Evolutionary conservation across 1,284 basidiomycete species (phyloP).

Genomic region (Trichosporon asahii): DNA sequence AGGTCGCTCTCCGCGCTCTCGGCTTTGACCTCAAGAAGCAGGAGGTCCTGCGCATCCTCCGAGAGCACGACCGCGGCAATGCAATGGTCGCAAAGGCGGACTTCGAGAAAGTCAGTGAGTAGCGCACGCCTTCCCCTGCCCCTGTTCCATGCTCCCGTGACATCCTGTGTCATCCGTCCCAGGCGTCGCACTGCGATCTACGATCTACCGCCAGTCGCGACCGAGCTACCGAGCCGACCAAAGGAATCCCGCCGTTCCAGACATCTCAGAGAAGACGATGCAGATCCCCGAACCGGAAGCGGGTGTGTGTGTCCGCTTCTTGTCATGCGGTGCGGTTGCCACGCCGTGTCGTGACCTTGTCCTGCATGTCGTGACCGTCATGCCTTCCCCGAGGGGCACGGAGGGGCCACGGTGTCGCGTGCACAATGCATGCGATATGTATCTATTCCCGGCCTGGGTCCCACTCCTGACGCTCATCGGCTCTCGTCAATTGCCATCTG

Average conservation of each 20-base stretch:
- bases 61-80: slow-evolving; percentile 88
- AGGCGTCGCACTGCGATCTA: not conserved
- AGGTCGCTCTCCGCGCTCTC: slow-evolving; percentile 95
- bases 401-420: not conserved
- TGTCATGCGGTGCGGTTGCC: not conserved
- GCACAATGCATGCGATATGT: not conserved
- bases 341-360: not conserved
- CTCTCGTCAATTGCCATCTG: not conserved
- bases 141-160: not conserved
- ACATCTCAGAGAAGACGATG: not conserved
- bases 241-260: not conserved
- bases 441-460: not conserved
- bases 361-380: not conserved
- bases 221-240: not conserved
- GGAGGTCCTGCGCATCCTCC: slow-evolving; percentile 89
- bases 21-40: slow-evolving; percentile 98
- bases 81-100: slow-evolving; percentile 90
- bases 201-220: not conserved
- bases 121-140: not conserved
- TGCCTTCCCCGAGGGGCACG: not conserved
- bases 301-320: no score
- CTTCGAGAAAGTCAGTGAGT: slow-evolving; percentile 94
- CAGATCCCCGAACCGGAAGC: not conserved
- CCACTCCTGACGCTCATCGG: not conserved
- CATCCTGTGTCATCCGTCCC: not conserved